phyloP scores from a whole-genome alignment of 1,284 basidiomycete genomes.

The Cutaneotrichosporon dermatis region DNA sequence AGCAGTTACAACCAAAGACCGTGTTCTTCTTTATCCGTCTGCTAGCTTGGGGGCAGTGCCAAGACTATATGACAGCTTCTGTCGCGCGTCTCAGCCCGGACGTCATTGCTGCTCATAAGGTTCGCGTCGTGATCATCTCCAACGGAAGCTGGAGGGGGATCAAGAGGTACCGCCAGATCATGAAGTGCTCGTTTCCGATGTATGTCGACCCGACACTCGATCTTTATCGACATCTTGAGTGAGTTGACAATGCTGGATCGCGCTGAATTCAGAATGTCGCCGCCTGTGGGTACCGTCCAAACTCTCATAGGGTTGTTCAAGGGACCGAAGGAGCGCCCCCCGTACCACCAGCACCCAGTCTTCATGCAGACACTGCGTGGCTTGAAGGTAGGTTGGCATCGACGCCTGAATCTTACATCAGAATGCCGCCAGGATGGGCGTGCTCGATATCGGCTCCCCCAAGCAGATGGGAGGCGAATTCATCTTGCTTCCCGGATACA shows the following conservation, averaged over 20 bases:
- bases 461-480: constrained; percentile 48
- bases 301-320: background rate
- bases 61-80: constrained; percentile 44
- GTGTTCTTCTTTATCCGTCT: constrained; percentile 45
- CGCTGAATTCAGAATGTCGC: background rate
- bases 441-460: constrained; percentile 7
- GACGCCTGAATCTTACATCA: too few species aligned
- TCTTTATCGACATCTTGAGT: background rate
- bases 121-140: constrained; percentile 40
- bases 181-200: constrained; percentile 44
- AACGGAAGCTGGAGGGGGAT: constrained; percentile 47
- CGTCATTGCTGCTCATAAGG: constrained; percentile 34
- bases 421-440: background rate
- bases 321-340: background rate
- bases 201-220: constrained; percentile 31
- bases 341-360: background rate
- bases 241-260: background rate
- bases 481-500: constrained; percentile 30
- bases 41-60: constrained; percentile 49
- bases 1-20: constrained; percentile 26
- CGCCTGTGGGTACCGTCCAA: background rate
- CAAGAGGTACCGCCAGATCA: constrained; percentile 42
- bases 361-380: background rate
- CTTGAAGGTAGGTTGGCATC: background rate
- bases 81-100: constrained; percentile 38